Evolutionary conservation across 176 grass and related monocot genomes (phyloP), one percentile per base, ranked within the genome.

Genomic region (Musa itinerans): DNA sequence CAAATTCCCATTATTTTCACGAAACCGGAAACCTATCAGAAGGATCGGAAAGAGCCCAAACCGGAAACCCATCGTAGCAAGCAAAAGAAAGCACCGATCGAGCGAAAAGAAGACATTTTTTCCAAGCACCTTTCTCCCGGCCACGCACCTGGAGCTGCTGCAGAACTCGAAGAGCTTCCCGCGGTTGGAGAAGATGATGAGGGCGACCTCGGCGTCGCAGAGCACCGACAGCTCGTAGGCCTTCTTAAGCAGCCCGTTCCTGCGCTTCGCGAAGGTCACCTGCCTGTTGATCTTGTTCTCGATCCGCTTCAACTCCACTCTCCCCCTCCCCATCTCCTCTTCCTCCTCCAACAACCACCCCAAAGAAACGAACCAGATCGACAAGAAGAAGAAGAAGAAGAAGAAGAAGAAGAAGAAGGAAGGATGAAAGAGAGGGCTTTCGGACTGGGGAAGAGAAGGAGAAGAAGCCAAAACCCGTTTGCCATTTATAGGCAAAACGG

Each of bases 261-360:
- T 58, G 76, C 93, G 79, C 84, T 97, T 97, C 51, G 93, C 90
- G 73, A 97, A 97, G 72, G 93, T 97, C 54, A 97, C 93, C 84
- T 92, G 93, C 51, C 93, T 81, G 83, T 97, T 96, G 74, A 96
- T 96, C 93, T 96, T 96, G 93, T 96, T 96, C 81, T 96, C 93
- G 75, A 96, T 96, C 78, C 93, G 83, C 87, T 96, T 96, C 75
- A 96, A 85, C 84, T 96, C 93, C 21, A 96, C 93, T 68, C 90
- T 83, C 1, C 93, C 93, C 27, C 93, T 78, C 85, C 93, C 93
- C 93, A 96, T 96, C 67, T 74, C 78, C 54, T 67, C 53, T 49
- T n/a, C 53, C 80, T 43, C 52, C 68, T 22, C 57, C 0, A 2
- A 50, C 17, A 14, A 69, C 1, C n/a, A n/a, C 1, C 69, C 24